Percentiles rank a stretch among this genome's conserved stretches.
phyloP scores from a whole-genome alignment of 2,329 filamentous ascomycete species.

The Fusarium paranaense region DNA sequence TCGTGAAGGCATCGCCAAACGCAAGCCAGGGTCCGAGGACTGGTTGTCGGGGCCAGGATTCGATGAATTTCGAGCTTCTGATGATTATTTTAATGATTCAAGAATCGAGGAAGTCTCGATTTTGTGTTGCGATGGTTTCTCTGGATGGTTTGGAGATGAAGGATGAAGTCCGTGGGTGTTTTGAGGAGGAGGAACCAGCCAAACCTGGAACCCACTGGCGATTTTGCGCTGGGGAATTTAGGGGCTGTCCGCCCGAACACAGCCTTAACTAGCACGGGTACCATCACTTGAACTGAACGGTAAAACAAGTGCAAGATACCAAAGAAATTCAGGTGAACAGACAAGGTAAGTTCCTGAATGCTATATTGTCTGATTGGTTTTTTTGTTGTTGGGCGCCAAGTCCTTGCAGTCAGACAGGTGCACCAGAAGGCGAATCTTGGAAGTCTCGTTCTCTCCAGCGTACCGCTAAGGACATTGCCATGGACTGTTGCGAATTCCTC shows the following conservation, averaged over 20 bases:
- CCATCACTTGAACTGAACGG: not conserved
- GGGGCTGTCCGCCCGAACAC: not conserved
- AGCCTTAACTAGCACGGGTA: not conserved
- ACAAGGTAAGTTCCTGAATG: accelerated
- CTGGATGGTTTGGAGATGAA: not conserved
- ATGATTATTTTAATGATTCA: not conserved
- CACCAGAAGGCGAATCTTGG: not conserved
- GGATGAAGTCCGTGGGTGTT: not conserved
- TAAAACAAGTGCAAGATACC: not conserved
- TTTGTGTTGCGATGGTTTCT: not conserved
- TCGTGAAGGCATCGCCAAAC: not conserved
- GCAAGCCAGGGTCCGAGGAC: no score
- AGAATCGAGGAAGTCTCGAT: not conserved
- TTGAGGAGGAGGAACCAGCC: not conserved
- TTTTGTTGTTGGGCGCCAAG: not conserved
- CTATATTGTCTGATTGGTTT: not conserved
- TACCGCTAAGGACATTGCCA: not conserved
- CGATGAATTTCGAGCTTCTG: not conserved
- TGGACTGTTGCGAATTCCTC: not conserved
- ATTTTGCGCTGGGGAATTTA: not conserved
- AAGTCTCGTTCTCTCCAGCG: no score
- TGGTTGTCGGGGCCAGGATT: no score
- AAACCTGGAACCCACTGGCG: not conserved
- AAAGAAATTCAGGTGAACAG: not conserved
- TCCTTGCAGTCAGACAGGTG: not conserved